These are phyloP conservation scores for Staphylotrichum tortipilum DNA, from an alignment of 495 filamentous ascomycete genomes.

Conservation along the genomic window DNA sequence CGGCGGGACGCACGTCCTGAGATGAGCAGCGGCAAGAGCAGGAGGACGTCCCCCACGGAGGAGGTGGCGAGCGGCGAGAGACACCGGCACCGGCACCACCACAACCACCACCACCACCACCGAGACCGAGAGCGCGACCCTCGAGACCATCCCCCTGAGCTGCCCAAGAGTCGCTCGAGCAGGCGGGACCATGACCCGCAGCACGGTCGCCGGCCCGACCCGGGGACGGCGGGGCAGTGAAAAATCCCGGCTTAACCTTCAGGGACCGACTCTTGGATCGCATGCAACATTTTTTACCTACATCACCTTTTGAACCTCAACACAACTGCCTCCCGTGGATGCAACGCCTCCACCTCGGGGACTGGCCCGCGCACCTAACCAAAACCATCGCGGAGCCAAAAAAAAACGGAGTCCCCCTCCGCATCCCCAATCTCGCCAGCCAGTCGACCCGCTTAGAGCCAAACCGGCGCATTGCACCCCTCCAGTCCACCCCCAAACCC, in stretches of 20 bases:
- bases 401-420: not conserved
- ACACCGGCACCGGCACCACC: not conserved
- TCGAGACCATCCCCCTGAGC: not conserved
- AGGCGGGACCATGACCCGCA: not conserved
- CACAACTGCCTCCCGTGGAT: not conserved
- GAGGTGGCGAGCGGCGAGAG: not conserved
- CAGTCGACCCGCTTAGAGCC: slow-evolving; percentile 1
- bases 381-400: too few relatives aligned
- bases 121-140: too few relatives aligned
- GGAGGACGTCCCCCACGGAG: not conserved
- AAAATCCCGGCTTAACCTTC: too few relatives aligned
- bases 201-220: not conserved
- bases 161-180: not conserved
- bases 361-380: too few relatives aligned
- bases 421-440: not conserved
- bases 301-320: not conserved
- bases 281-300: too few relatives aligned
- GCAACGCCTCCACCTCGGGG: too few relatives aligned
- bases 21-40: not conserved
- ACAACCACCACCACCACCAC: too few relatives aligned
- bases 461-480: not conserved
- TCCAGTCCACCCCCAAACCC: not conserved
- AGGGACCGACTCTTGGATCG: too few relatives aligned
- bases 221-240: too few relatives aligned
- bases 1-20: too few relatives aligned